Evolutionary conservation across 768 basidiomycete genomes (phyloP).

Genomic region (Amanita phalloides): DNA sequence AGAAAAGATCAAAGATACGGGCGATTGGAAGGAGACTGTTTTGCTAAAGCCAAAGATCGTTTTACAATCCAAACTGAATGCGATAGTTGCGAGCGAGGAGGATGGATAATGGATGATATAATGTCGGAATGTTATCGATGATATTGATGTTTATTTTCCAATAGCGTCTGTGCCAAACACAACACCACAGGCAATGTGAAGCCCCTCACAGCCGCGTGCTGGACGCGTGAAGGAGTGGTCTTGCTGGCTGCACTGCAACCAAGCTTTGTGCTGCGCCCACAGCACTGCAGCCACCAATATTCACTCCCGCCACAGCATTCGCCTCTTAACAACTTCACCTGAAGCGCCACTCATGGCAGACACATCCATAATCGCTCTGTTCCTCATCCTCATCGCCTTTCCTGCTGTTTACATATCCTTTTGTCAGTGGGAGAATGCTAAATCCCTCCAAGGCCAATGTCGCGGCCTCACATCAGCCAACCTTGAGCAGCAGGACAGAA

Average conservation of each 20-base stretch:
- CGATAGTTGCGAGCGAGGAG: constrained; percentile 14
- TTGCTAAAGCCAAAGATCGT: constrained; percentile 49
- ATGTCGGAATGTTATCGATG: no score
- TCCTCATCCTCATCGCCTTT: background rate
- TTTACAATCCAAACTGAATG: constrained; percentile 29
- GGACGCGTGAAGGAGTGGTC: no score
- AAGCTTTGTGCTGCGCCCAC: no score
- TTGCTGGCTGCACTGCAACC: no score
- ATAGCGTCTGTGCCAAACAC: background rate
- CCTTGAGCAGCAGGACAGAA: background rate
- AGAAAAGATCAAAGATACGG: constrained; percentile 26
- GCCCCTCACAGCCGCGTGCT: no score
- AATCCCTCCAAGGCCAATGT: background rate
- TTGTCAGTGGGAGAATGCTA: background rate
- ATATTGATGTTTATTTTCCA: background rate
- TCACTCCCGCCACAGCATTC: no score
- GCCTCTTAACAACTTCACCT: no score
- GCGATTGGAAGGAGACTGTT: constrained; percentile 30
- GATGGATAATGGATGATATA: background rate
- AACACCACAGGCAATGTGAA: no score
- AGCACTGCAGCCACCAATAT: no score
- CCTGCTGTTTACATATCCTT: background rate
- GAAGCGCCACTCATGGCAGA: background rate
- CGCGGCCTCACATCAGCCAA: background rate
- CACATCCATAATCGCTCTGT: background rate